A percentile compares a stretch with the other conserved stretches of the same genome.
Evolutionary conservation across 2,329 filamentous ascomycete genomes (phyloP).

Genomic region (Penicillium polonicum): DNA sequence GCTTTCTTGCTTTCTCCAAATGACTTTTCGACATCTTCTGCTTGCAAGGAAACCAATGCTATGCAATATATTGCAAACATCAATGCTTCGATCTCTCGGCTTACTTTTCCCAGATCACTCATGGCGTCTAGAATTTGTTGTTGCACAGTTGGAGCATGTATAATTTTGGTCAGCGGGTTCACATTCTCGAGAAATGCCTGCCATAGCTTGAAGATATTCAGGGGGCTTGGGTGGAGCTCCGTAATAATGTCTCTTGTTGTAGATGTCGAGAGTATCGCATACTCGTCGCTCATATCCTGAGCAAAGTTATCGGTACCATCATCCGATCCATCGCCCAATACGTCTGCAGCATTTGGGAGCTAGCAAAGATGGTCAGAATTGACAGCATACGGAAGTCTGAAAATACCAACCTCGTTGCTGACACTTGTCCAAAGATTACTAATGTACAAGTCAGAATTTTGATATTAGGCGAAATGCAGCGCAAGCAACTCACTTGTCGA

Average conservation of each 20-base stretch:
- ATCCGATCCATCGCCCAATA: conserved; percentile 16
- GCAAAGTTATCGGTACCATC: conserved; percentile 6
- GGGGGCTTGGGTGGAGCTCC: conserved; percentile 18
- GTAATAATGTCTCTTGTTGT: not conserved
- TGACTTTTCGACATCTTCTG: conserved; percentile 18
- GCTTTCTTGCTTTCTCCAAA: conserved; percentile 23
- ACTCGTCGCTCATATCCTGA: conserved; percentile 13
- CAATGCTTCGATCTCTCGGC: conserved; percentile 54
- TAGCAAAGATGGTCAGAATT: conserved; percentile 7
- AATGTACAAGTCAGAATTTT: not conserved
- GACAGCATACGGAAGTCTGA: not conserved
- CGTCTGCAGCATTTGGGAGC: conserved; percentile 24
- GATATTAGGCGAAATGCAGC: not conserved
- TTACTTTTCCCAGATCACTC: conserved; percentile 16
- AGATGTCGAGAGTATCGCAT: conserved; percentile 14
- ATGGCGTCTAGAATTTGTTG: conserved; percentile 28
- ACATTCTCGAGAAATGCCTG: conserved; percentile 29
- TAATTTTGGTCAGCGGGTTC: conserved; percentile 71
- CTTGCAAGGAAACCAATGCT: conserved; percentile 35
- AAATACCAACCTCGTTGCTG: conserved; percentile 20
- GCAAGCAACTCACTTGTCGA: conserved; percentile 23
- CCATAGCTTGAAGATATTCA: conserved; percentile 29
- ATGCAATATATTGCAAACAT: conserved; percentile 67
- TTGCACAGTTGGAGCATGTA: conserved; percentile 61
- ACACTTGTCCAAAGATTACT: conserved; percentile 25